Evolutionary conservation across 345 rosid genomes (phyloP).

Genomic region (Rhodomyrtus tomentosa): DNA sequence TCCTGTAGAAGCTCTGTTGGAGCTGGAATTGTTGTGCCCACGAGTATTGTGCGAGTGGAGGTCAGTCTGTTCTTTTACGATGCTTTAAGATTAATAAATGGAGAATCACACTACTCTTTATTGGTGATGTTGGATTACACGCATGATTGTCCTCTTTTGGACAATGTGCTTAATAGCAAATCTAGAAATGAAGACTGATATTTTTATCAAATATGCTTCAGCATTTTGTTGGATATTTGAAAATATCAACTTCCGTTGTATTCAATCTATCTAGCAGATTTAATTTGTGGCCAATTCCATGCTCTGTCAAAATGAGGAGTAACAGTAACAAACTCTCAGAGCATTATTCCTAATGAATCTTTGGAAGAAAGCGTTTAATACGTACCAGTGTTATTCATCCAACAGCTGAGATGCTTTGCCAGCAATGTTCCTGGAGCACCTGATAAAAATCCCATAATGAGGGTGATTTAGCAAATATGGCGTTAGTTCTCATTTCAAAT

Average conservation of each 20-base stretch:
- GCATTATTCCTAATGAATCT: neutral
- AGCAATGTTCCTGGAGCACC: neutral
- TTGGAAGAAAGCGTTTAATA: neutral
- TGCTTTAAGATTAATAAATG: neutral
- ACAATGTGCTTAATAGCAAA: neutral
- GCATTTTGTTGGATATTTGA: neutral
- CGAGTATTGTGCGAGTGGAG: slow-evolving; percentile 81
- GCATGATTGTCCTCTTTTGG: neutral
- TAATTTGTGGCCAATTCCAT: neutral
- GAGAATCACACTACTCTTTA: neutral
- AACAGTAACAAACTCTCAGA: neutral
- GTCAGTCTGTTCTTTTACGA: slow-evolving; percentile 11
- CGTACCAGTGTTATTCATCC: neutral
- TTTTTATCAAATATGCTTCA: neutral
- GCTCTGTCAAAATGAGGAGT: neutral
- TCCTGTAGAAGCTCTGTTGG: slow-evolving; percentile 72
- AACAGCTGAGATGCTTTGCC: neutral
- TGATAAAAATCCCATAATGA: neutral
- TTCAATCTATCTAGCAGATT: neutral
- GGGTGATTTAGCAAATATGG: neutral
- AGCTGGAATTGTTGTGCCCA: slow-evolving; percentile 78
- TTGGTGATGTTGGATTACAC: neutral
- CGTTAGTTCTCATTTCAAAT: neutral
- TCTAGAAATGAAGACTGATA: neutral
- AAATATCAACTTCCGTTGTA: neutral